These are phyloP conservation scores for Dorcoceras hygrometricum DNA, from an alignment of 257 asterid species.

Conservation along the genomic window DNA sequence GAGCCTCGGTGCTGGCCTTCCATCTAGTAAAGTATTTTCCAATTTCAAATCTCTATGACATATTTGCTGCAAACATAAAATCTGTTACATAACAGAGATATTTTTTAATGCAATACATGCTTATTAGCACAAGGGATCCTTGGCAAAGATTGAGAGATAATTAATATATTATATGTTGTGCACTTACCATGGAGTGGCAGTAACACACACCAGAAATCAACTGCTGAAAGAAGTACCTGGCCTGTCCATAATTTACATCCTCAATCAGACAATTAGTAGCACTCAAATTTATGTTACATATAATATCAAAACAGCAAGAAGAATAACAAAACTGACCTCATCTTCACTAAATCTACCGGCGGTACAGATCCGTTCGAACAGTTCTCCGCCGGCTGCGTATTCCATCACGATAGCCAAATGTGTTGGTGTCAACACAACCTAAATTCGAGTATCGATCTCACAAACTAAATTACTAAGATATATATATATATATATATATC, in stretches of 20 bases:
- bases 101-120: no score
- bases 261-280: no score
- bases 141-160: not conserved
- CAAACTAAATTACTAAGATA: no score
- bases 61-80: conserved; percentile 68
- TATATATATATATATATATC: no score
- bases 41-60: conserved; percentile 72
- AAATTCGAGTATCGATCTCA: not conserved
- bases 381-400: conserved; percentile 76
- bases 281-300: no score
- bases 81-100: no score
- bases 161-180: not conserved
- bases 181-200: conserved; percentile 51
- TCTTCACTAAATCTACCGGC: conserved; percentile 68
- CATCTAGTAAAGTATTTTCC: conserved; percentile 67
- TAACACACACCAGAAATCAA: conserved; percentile 48
- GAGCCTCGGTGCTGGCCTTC: conserved; percentile 73
- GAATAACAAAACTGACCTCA: conserved; percentile 34
- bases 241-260: conserved; percentile 23
- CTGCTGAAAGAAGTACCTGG: conserved; percentile 57
- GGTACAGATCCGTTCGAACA: conserved; percentile 59
- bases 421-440: conserved; percentile 57
- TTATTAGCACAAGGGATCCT: no score
- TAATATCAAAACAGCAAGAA: no score
- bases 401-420: conserved; percentile 70